phyloP scores from a whole-genome alignment of 257 asterid species.

The Coffea eugenioides region DNA sequence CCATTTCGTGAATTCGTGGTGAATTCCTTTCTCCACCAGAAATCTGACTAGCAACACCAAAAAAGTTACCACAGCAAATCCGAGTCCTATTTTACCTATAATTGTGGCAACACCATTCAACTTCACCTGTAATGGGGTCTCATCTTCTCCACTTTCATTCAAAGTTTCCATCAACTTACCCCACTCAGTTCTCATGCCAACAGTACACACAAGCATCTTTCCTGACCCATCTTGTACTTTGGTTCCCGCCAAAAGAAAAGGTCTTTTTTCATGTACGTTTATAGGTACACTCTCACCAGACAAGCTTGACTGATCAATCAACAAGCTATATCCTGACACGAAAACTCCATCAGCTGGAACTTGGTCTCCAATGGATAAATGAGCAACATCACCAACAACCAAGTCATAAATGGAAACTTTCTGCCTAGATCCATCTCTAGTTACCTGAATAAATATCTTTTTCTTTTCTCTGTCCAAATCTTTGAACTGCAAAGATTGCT shows the following conservation, averaged over 20 bases:
- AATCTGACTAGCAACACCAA: constrained; percentile 61
- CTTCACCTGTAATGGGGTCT: constrained; percentile 97
- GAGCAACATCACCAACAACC: constrained; percentile 91
- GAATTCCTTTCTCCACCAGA: constrained; percentile 62
- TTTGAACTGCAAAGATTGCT: constrained; percentile 90
- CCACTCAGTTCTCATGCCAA: constrained; percentile 99
- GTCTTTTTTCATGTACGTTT: constrained; percentile 62
- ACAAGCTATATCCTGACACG: constrained; percentile 71
- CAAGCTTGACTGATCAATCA: constrained; percentile 92
- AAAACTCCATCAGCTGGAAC: constrained; percentile 93
- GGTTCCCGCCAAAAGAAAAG: constrained; percentile 80
- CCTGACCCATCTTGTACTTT: constrained; percentile 92
- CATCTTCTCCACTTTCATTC: constrained; percentile 94
- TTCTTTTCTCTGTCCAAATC: constrained; percentile 98
- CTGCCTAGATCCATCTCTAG: constrained; percentile 76
- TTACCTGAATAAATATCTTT: constrained; percentile 80
- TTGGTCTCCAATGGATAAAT: constrained; percentile 68
- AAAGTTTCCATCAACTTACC: constrained; percentile 95
- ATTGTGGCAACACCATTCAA: constrained; percentile 93
- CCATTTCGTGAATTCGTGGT: constrained; percentile 63
- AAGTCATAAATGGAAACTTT: constrained; percentile 78
- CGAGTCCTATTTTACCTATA: constrained; percentile 89
- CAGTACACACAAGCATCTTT: constrained; percentile 92
- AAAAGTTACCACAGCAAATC: constrained; percentile 72
- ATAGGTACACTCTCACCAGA: constrained; percentile 96